Conservation (phyloP, 352 stramenopile genomes). For the Phytophthora quininea region DNA sequence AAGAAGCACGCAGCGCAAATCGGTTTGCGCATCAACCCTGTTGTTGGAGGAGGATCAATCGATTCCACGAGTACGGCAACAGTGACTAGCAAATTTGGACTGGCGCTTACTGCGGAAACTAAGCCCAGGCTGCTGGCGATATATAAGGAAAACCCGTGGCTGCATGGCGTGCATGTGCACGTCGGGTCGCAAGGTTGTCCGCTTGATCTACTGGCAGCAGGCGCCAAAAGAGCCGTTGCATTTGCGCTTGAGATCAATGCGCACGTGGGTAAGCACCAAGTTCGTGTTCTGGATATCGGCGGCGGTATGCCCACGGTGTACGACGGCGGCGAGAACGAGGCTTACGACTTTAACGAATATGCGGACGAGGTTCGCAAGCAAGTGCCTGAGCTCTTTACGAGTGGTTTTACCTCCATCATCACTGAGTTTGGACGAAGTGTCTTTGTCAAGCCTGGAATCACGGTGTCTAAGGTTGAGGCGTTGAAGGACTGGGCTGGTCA, state of each 20-base stretch:
- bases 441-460: conserved; percentile 88
- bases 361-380: conserved; percentile 58
- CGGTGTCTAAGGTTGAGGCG: conserved; percentile 89
- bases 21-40: conserved; percentile 91
- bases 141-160: conserved; percentile 77
- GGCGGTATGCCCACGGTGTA: conserved; percentile 91
- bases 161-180: conserved; percentile 90
- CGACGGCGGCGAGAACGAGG: conserved; percentile 63
- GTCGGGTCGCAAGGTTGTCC: conserved; percentile 88
- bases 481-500: conserved; percentile 85
- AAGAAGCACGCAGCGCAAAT: conserved; percentile 61
- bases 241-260: conserved; percentile 85
- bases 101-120: conserved; percentile 71
- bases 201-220: conserved; percentile 82
- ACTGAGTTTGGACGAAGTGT: conserved; percentile 92
- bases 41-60: conserved; percentile 90
- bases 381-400: conserved; percentile 88
- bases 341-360: conserved; percentile 88
- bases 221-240: conserved; percentile 70
- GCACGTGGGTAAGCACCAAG: conserved; percentile 58
- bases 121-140: conserved; percentile 56
- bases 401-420: conserved; percentile 79
- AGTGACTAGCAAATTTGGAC: conserved; percentile 91
- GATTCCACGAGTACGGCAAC: conserved; percentile 87
- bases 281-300: conserved; percentile 91